Base-by-base conservation (phyloP, 1,139 yeast species). In the Scheffersomyces segobiensis region DNA sequence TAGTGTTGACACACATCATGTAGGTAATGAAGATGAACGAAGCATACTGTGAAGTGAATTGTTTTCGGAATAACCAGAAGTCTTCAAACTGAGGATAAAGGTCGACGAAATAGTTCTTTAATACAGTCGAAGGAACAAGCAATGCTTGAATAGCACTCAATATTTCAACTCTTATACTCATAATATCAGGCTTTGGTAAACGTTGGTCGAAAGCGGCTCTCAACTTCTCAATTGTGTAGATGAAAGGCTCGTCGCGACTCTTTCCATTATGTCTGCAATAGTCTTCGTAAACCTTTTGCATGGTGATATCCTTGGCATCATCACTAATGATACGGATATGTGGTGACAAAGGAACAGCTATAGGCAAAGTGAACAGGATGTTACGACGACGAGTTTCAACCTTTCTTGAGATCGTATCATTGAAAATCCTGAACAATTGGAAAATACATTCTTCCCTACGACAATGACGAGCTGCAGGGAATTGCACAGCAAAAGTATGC, bases 381-480 rank as follows among this genome's bases (percentile, higher is more conserved):
- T 91, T 86, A 58, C 99, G 87, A 57, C 93, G 87, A 65, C 98
- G 87, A 1, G 96, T 86, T 72, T 95, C 97, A 52, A 92, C 97
- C 69, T 90, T 89, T 66, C 90, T 86, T 0, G 89, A 80, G 57
- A 96, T 78, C 5, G 91, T 87, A 63, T 91, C 93, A 71, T 92
- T 92, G 75, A 96, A 87, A 54, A 95, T 85, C 65, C 97, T 84
- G 82, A 92, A 93, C 64, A 96, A 76, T 72, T 95, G 99, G 80
- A 92, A 90, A 59, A 95, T 89, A 55, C 97, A 84, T 70, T 96
- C 99, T 72, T 96, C 99, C 59, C 99, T 87, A 69, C 99, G 89
- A 67, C 97, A 92, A 68, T 95, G 98, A 66, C 99, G 87, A 12
- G 97, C 98, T 19, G 99, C 97, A 5, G 99, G 99, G 74, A 91